phyloP scores from a whole-genome alignment of 371 early-diverging fungal genomes.

The Funneliformis caledonium region DNA sequence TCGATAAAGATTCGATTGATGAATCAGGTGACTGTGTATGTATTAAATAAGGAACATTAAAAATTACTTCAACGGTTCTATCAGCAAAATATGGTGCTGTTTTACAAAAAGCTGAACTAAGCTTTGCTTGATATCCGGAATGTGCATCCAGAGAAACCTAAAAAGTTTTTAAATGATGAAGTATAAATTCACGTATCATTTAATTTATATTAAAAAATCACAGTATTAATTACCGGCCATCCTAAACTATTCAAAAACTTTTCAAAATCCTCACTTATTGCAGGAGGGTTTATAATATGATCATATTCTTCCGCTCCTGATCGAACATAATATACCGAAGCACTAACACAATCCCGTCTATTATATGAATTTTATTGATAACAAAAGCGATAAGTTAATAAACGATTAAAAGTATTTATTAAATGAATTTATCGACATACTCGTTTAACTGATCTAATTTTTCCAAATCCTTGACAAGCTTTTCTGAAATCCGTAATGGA shows the following conservation, averaged over 20 bases:
- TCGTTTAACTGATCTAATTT: conserved; percentile 69
- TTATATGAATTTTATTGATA: neutral
- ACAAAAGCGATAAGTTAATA: neutral
- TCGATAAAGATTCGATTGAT: conserved; percentile 40
- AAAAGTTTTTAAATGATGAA: neutral
- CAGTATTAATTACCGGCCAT: conserved; percentile 62
- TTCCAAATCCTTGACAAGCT: conserved; percentile 67
- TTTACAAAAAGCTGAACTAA: conserved; percentile 58
- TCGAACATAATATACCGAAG: conserved; percentile 66
- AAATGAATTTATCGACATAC: conserved; percentile 49
- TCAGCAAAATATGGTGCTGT: conserved; percentile 77
- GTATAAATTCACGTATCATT: neutral
- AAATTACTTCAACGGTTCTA: conserved; percentile 70
- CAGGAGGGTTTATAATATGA: conserved; percentile 62
- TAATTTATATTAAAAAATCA: neutral
- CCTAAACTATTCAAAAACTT: conserved; percentile 73
- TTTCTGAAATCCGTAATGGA: conserved; percentile 66
- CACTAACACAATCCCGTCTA: conserved; percentile 76
- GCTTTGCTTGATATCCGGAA: conserved; percentile 66
- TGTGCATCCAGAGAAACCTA: conserved; percentile 62
- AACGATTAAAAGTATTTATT: neutral
- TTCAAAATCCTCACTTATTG: conserved; percentile 64
- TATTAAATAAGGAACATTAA: conserved; percentile 70
- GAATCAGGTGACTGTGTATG: conserved; percentile 42
- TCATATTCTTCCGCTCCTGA: conserved; percentile 56